A percentile compares a stretch with the other conserved stretches of the same genome.
Evolutionary conservation across 2,329 filamentous ascomycete species (phyloP).

Genomic region (Colletotrichum sp.): DNA sequence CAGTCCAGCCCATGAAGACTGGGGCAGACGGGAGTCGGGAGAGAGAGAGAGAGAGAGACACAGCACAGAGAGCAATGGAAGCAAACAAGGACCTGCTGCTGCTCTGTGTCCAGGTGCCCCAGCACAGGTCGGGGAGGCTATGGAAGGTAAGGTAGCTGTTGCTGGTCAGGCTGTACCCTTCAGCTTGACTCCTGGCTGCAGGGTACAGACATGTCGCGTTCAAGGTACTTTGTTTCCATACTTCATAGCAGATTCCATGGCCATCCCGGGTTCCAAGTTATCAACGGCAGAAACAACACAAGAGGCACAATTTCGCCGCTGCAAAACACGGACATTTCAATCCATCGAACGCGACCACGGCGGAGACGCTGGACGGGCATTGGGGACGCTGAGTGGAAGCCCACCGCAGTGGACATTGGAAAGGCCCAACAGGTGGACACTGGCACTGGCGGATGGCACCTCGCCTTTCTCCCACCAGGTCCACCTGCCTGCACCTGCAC

Average conservation of each 20-base stretch:
- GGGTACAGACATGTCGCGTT: not conserved
- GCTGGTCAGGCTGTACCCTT: not conserved
- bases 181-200: not conserved
- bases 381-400: not conserved
- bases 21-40: not conserved
- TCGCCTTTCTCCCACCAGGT: not conserved
- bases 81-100: not conserved
- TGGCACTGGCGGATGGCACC: not conserved
- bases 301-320: not conserved
- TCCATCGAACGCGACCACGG: not conserved
- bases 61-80: not conserved
- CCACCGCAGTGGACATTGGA: not conserved
- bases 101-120: not conserved
- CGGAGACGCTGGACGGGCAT: not conserved
- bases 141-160: not conserved
- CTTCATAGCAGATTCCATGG: not conserved
- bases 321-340: not conserved
- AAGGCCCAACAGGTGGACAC: not conserved
- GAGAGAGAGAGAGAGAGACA: not conserved
- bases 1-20: not conserved
- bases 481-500: not conserved
- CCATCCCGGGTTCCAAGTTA: not conserved
- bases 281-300: not conserved
- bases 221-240: not conserved
- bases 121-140: not conserved